Evolutionary conservation across 1,139 yeast species (phyloP).

Genomic region (Candida labiduridarum): DNA sequence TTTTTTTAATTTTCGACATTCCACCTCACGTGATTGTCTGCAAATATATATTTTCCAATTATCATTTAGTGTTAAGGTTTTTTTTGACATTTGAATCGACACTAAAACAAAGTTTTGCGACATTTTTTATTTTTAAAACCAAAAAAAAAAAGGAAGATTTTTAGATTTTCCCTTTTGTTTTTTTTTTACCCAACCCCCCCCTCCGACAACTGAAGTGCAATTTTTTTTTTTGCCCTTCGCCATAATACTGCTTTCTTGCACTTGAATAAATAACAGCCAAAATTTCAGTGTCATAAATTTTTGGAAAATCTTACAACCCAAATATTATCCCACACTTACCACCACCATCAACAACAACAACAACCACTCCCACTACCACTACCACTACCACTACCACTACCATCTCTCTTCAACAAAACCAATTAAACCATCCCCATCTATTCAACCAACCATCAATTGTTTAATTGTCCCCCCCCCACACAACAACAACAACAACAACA

Average conservation of each 20-base stretch:
- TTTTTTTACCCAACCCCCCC: background rate
- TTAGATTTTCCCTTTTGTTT: background rate
- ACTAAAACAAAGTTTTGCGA: background rate
- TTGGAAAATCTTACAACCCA: background rate
- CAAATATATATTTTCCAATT: background rate
- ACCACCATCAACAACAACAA: background rate
- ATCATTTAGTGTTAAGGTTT: background rate
- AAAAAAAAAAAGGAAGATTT: too few relatives aligned
- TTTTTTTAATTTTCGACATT: background rate
- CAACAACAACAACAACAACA: background rate
- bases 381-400: background rate
- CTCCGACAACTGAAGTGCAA: background rate
- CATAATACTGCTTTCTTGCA: background rate
- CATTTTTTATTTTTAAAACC: background rate
- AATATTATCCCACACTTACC: background rate
- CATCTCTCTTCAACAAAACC: too few relatives aligned
- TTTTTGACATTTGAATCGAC: background rate
- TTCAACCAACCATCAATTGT: too few relatives aligned
- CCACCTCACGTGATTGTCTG: background rate
- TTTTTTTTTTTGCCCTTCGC: background rate
- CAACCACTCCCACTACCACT: background rate
- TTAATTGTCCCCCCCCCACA: background rate
- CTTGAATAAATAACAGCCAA: background rate
- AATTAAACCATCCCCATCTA: too few relatives aligned
- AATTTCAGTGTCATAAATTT: conserved; percentile 4